Percentiles rank a stretch among this genome's conserved stretches.
Evolutionary conservation across 2,329 filamentous ascomycete species (phyloP).

Genomic region (Trichophyton equinum): DNA sequence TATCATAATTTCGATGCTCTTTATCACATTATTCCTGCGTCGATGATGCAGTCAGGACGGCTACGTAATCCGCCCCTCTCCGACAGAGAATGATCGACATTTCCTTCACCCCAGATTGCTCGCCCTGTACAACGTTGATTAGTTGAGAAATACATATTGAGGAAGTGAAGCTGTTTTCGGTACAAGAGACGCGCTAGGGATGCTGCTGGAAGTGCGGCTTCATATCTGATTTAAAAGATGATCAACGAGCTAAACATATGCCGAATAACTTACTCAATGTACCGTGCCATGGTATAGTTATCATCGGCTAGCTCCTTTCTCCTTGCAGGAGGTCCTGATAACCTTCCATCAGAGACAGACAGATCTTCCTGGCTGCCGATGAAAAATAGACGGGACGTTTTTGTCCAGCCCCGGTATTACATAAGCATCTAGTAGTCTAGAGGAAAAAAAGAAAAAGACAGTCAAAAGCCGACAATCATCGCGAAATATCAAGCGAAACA

Average conservation of each 20-base stretch:
- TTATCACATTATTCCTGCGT: neutral
- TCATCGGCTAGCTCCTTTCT: too few species aligned
- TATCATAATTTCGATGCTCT: neutral
- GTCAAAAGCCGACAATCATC: neutral
- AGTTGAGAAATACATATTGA: neutral
- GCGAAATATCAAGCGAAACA: neutral
- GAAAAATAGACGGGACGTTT: neutral
- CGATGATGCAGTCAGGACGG: neutral
- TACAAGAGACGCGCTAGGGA: neutral
- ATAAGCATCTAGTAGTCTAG: neutral
- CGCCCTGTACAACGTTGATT: neutral
- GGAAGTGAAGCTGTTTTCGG: neutral
- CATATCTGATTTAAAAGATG: neutral
- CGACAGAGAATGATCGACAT: neutral
- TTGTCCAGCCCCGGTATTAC: neutral
- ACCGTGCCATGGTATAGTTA: too few species aligned
- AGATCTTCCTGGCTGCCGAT: too few species aligned
- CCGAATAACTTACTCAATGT: neutral
- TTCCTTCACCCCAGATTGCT: neutral
- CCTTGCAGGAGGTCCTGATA: too few species aligned
- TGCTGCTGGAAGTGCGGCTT: neutral
- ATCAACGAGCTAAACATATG: neutral
- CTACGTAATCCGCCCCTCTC: neutral
- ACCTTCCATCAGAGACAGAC: too few species aligned
- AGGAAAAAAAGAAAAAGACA: neutral